Evolutionary conservation across 345 rosid genomes (phyloP).

Genomic region (Alliaria petiolata): DNA sequence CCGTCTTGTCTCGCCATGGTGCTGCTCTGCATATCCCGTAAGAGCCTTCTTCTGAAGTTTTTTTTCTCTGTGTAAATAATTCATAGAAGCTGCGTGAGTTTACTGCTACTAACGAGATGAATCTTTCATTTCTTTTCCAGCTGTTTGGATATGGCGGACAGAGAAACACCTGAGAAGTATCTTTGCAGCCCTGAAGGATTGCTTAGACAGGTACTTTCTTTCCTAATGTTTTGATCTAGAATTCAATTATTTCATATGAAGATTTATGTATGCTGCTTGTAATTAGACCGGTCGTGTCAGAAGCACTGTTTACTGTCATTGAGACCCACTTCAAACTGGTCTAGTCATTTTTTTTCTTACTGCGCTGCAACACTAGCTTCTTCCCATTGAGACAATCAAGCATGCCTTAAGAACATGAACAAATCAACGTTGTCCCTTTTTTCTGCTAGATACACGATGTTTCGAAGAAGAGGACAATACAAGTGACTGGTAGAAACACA

Average conservation of each 20-base stretch:
- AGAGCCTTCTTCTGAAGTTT: slow-evolving; percentile 21
- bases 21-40: slow-evolving; percentile 65
- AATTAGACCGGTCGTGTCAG: too few species aligned
- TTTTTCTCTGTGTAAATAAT: neutral
- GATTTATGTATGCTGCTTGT: neutral
- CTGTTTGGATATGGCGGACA: slow-evolving; percentile 63
- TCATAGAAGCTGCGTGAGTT: slow-evolving; percentile 10
- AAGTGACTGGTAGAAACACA: slow-evolving; percentile 59
- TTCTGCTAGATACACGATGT: slow-evolving; percentile 42
- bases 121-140: slow-evolving; percentile 29
- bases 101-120: neutral
- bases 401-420: neutral
- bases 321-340: neutral
- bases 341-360: slow-evolving; percentile 2
- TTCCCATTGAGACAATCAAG: neutral
- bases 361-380: too few species aligned
- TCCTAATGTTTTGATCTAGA: neutral
- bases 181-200: slow-evolving; percentile 72
- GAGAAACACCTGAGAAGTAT: slow-evolving; percentile 54
- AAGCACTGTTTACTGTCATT: too few species aligned
- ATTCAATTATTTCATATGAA: neutral
- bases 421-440: neutral
- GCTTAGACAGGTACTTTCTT: slow-evolving; percentile 46
- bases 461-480: slow-evolving; percentile 46
- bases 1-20: slow-evolving; percentile 46